Evolutionary conservation across 192 early-diverging fungal species (phyloP), one percentile per base, ranked within the genome.

Genomic region (Coemansia sp.): DNA sequence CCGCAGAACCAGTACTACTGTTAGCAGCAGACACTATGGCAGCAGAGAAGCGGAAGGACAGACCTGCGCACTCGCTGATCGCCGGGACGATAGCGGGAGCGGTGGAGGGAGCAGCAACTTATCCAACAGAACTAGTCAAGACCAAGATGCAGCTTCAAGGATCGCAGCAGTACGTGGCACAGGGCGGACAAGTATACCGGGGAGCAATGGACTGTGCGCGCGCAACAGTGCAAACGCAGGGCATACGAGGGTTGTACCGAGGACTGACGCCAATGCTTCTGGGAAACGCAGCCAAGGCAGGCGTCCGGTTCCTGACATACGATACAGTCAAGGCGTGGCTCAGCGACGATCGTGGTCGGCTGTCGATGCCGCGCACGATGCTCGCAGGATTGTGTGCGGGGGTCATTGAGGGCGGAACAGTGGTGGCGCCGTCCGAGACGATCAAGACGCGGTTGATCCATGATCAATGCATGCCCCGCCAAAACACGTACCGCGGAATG

Each of bases 371-470:
- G 1, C 83, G 86, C 72, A 88, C 86, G 62, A 73, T 94, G 70
- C 75, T 92, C 49, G 93, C 95, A 19, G 93, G 94, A 7, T 74
- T 96, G 52, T 92, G 89, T 19, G 95, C 94, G 0, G 94, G 96
- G 13, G 87, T 95, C 74, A 86, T 89, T 21, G 97, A 99, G 76
- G 97, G 94, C 0, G 75, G 88, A 19, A 54, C 92, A 4, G 95
- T 93, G 18, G 97, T 99, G 0, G 95, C 97, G 8, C 93, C 92
- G 5, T 90, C 92, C 18, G 97, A 99, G 80, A 94, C 95, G 5
- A 94, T 99, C 78, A 99, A 97, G 40, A 98, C 96, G 7, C 96
- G 97, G 70, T 71, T 98, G 39, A 98, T 98, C 66, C 92, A 95
- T 63, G 96, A 98, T 78, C 87, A 88, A 71, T 95, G 92, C 72